Evolutionary conservation across 1,284 basidiomycete species (phyloP), one percentile per base, ranked within the genome.

Genomic region (Thelephora terrestris): DNA sequence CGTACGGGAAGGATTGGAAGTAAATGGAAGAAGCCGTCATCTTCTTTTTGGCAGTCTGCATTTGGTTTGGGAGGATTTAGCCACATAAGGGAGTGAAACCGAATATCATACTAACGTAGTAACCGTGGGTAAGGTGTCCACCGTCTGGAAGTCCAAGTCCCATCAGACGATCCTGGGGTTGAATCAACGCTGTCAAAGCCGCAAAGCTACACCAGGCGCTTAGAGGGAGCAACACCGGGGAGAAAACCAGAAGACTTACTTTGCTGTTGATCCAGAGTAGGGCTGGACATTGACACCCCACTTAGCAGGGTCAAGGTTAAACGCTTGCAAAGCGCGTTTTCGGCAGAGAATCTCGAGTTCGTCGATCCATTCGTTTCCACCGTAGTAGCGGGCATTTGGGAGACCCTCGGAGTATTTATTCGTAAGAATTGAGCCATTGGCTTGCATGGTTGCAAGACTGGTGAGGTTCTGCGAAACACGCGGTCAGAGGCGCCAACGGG

Each of bases 281-380:
- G 96, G 96, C 73, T 99, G 96, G 54, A 99, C 96, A 65, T 99
- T 99, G 69, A 99, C 94, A 61, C 96, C 95, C 96, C 96, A 99
- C 62, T 82, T 78, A 53, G 79, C 75, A 47, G 89, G 81, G 71
- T 98, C 93, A 56, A 98, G 87, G 76, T 92, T 84, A 81, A 98
- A 99, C 7, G 96, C 94, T 71, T 89, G 75, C 58, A 99, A 80
- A 32, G 96, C 96, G 63, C 96, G 91, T 71, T 94, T 85, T 68
- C 91, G 91, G 75, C 91, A 94, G 52, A 99, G 84, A 54, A 81
- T 71, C 73, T 99, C 96, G 60, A 99, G 87, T 66, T 95, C 87
- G 65, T 99, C 96, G 60, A 98, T 91, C 75, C 89, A 90, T 68
- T 94, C 91, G 71, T 95, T 94, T 57, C 94, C 95, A 62, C 94